These are phyloP conservation scores for Violaceomyces palustris DNA, from an alignment of 1,284 basidiomycete genomes.

Conservation along the genomic window DNA sequence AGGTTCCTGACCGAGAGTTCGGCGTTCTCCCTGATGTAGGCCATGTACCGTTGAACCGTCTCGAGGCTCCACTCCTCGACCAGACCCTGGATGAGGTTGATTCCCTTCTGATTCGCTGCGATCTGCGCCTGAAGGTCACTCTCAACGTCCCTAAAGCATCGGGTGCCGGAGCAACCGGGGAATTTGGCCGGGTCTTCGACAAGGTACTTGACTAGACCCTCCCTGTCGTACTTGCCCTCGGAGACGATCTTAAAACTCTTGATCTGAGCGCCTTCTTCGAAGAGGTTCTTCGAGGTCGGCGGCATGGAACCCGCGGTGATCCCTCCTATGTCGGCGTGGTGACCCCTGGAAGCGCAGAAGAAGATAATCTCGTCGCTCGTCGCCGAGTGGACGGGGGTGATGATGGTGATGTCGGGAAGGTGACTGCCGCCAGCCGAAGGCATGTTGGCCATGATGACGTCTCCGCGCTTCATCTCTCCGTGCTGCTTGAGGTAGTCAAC, in stretches of 20 bases:
- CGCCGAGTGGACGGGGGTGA: constrained; percentile 77
- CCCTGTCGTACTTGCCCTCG: constrained; percentile 71
- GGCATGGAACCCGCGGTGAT: constrained; percentile 87
- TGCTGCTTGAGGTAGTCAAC: constrained; percentile 64
- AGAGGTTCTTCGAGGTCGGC: constrained; percentile 79
- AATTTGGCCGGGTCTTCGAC: constrained; percentile 79
- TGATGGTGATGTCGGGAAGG: constrained; percentile 72
- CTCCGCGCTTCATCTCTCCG: constrained; percentile 64
- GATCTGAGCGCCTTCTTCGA: constrained; percentile 89
- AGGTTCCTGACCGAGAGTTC: constrained; percentile 81
- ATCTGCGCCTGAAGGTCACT: constrained; percentile 93
- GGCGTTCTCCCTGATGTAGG: constrained; percentile 74
- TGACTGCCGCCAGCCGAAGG: constrained; percentile 73
- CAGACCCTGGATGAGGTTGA: constrained; percentile 57
- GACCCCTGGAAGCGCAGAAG: constrained; percentile 80
- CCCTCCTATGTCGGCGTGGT: constrained; percentile 64
- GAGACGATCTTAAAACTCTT: constrained; percentile 87
- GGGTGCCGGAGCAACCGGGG: constrained; percentile 53
- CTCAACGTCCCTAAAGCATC: constrained; percentile 72
- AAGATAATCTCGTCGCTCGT: constrained; percentile 69
- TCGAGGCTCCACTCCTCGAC: constrained; percentile 79
- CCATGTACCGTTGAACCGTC: constrained; percentile 65
- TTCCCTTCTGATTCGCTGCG: constrained; percentile 90
- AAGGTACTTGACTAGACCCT: constrained; percentile 72
- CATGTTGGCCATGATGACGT: constrained; percentile 85